Evolutionary conservation across 805 yeast genomes (phyloP), one percentile per base, ranked within the genome.

Genomic region (Candida stauntonica): DNA sequence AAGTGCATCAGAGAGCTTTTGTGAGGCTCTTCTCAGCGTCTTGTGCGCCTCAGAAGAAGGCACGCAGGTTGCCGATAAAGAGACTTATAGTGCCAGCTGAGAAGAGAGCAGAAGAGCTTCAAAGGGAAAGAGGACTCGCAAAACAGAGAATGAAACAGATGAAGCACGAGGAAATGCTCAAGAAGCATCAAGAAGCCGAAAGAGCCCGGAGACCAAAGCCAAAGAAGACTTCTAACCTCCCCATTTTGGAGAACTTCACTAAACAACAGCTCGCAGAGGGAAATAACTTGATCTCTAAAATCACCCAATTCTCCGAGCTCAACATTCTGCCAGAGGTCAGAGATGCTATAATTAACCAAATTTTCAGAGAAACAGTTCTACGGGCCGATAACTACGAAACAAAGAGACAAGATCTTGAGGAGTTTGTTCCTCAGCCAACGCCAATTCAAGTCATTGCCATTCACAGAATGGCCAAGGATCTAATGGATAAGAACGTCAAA

Each of bases 381-480:
- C 56, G 57, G 17, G 54, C 57, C 2, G 52, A 47, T 11, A 57
- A 53, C 35, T 56, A 42, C 37, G 54, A 48, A 30, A 36, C 30
- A 15, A 35, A 33, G 17, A 26, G 24, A 9, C 28, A 37, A 16
- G 46, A 47, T 30, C 43, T 41, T 14, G 41, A 33, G 7, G 48
- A 50, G 4, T 30, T 33, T 7, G 21, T 41, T 9, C 58, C 65
- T 8, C 57, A 49, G 30, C 84, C 98, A 9, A 78, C 96, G 0
- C 86, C 93, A 2, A 84, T 91, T 30, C 99, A 91, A 62, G 69
- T 76, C 4, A 81, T 89, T 5, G 81, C 93, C 5, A 74, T 86
- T 29, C 65, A 62, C 39, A 52, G 50, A 19, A 42, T 65, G 17
- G 51, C 65, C 2, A 51, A 55, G 31, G 40, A 47, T 7, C 42